phyloP scores from a whole-genome alignment of 495 filamentous ascomycete species.

The Podospora pseudopauciseta region DNA sequence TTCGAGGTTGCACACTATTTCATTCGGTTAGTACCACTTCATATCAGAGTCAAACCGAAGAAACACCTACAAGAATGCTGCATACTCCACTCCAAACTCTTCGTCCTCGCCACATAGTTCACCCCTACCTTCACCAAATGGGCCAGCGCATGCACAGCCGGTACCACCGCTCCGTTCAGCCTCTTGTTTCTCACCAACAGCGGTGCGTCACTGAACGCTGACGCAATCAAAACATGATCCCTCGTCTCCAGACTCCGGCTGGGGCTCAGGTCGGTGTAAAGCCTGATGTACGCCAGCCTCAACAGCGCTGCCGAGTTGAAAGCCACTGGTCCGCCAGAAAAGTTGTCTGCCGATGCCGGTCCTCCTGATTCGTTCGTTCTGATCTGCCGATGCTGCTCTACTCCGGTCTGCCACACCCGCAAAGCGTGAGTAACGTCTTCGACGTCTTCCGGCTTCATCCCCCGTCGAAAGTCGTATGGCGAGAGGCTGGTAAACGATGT shows the following conservation, averaged over 20 bases:
- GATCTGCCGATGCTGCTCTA: slow-evolving; percentile 52
- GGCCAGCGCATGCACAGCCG: slow-evolving; percentile 66
- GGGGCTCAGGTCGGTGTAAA: slow-evolving; percentile 64
- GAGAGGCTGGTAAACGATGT: slow-evolving; percentile 46
- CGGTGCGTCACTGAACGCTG: slow-evolving; percentile 55
- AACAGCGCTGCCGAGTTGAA: slow-evolving; percentile 66
- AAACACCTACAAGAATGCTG: slow-evolving; percentile 57
- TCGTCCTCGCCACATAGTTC: slow-evolving; percentile 64
- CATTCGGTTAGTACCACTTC: not conserved
- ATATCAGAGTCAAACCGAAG: not conserved
- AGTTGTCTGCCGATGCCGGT: slow-evolving; percentile 38
- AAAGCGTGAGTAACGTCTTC: slow-evolving; percentile 57
- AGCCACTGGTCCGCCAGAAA: slow-evolving; percentile 56
- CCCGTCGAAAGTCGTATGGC: slow-evolving; percentile 41
- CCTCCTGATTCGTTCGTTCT: slow-evolving; percentile 37
- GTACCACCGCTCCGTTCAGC: slow-evolving; percentile 58
- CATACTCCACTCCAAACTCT: slow-evolving; percentile 67
- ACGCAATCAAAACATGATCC: slow-evolving; percentile 57
- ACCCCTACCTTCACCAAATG: slow-evolving; percentile 66
- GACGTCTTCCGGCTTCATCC: slow-evolving; percentile 52
- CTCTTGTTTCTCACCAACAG: slow-evolving; percentile 54
- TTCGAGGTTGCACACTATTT: slow-evolving; percentile 60
- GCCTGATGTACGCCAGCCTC: slow-evolving; percentile 62
- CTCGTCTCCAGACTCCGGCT: slow-evolving; percentile 59
- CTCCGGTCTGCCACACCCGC: slow-evolving; percentile 59